Base-by-base conservation (phyloP, 495 filamentous ascomycete genomes). In the Neurospora sp. region DNA sequence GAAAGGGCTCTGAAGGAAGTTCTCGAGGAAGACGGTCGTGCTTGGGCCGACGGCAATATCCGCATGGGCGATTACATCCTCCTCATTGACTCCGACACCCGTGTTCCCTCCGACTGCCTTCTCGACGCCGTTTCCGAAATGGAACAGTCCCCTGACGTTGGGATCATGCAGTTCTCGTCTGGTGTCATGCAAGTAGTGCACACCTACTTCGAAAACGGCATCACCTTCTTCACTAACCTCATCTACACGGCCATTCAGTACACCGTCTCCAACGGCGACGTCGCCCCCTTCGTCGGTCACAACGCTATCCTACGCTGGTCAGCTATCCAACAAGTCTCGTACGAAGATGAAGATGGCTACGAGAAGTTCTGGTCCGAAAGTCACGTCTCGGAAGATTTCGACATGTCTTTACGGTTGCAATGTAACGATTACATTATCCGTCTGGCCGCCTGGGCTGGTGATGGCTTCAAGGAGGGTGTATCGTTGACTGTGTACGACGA, bases 401-500 rank as follows among this genome's bases (percentile, higher is more conserved):
- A 94, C 75, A 93, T 94, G 92, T 91, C 92, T 10, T 89, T 94
- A 4, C 91, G 91, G 72, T 86, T 94, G 23, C 92, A 94, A 79
- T 88, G 86, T 70, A 83, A 73, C 76, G 92, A 92, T 18, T 93
- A 93, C 80, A 89, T 90, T 75, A 89, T 94, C 75, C 90, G 92
- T 12, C 85, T 94, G 1, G 92, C 88, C 37, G 88, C 90, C 14
- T 94, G 91, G 85, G 87, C 89, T 31, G 89, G 89, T 69, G 88
- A 92, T 37, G 92, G 90, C 69, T 94, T 93, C 84, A 94, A 94
- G 79, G 92, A 94, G 78, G 92, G 92, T 74, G 92, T 94, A 37
- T 94, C 92, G 14, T 85, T 94, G 12, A 94, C 92, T 10, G 92
- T 94, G 39, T 94, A 94, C 81, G 92, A 94, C 79, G 92, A 94